A percentile compares a stretch with the other conserved stretches of the same genome.
These are phyloP conservation scores for Smallanthus sonchifolius DNA, from an alignment of 129 eudicot genomes.

Conservation along the genomic window DNA sequence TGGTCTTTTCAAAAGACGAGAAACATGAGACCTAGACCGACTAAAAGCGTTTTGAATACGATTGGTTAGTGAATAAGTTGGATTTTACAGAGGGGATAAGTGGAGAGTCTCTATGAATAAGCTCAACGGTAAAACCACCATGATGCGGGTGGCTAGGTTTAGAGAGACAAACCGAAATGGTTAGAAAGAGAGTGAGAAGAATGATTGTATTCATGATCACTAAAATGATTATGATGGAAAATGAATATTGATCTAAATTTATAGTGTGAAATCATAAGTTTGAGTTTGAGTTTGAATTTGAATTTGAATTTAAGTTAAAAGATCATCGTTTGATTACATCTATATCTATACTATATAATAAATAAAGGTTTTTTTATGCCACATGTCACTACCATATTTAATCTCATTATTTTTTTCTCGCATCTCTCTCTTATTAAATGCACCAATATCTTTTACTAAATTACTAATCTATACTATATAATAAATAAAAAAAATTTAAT, in stretches of 20 bases:
- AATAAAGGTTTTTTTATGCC: too few relatives aligned
- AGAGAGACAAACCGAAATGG: slow-evolving; percentile 3
- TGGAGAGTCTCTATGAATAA: slow-evolving; percentile 57
- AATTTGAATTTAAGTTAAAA: background rate
- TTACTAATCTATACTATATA: too few relatives aligned
- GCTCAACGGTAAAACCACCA: slow-evolving; percentile 37
- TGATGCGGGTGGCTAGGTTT: background rate
- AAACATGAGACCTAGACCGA: slow-evolving; percentile 39
- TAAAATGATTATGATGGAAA: background rate
- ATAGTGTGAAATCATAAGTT: background rate
- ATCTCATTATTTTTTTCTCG: too few relatives aligned
- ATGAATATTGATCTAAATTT: background rate
- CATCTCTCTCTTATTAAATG: too few relatives aligned
- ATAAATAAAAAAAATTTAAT: too few relatives aligned
- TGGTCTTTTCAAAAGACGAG: background rate
- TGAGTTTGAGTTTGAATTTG: background rate
- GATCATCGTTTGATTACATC: too few relatives aligned
- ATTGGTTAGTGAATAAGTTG: slow-evolving; percentile 6
- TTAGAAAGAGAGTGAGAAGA: slow-evolving; percentile 1
- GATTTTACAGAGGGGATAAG: slow-evolving; percentile 44
- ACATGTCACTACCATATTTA: too few relatives aligned
- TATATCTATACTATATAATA: too few relatives aligned
- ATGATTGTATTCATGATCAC: slow-evolving; percentile 2
- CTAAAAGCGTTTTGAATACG: slow-evolving; percentile 27
- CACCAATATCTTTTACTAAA: too few relatives aligned